A percentile compares a stretch with the other conserved stretches of the same genome.
Conservation (phyloP, 2,329 filamentous ascomycete genomes). For the Calonectria fujianensis region DNA sequence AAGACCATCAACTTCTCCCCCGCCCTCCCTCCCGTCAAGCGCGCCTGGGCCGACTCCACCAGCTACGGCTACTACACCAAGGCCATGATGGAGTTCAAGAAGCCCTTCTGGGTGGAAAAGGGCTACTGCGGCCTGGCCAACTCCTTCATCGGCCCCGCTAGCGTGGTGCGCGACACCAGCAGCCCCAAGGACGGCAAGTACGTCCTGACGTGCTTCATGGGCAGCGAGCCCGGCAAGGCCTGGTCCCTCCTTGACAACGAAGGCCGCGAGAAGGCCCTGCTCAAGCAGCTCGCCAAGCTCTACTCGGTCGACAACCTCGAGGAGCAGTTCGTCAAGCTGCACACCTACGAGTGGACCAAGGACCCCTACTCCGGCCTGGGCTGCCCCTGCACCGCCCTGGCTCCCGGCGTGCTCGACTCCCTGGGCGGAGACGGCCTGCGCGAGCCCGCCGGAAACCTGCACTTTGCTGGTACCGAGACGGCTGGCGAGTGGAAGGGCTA, state of each 20-base stretch:
- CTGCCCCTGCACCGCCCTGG: conserved; percentile 61
- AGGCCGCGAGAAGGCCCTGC: conserved; percentile 50
- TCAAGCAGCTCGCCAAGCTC: conserved; percentile 54
- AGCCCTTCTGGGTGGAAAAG: conserved; percentile 61
- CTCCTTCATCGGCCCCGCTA: conserved; percentile 67
- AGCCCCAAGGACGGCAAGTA: conserved; percentile 54
- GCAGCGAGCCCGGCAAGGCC: conserved; percentile 58
- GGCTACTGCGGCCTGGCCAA: conserved; percentile 68
- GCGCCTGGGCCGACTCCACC: conserved; percentile 57
- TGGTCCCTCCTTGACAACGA: conserved; percentile 55
- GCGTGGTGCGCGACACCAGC: conserved; percentile 67
- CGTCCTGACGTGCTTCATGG: conserved; percentile 64
- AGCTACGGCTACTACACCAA: conserved; percentile 71
- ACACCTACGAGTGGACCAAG: conserved; percentile 61
- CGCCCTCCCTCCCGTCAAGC: conserved; percentile 64
- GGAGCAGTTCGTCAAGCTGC: conserved; percentile 57
- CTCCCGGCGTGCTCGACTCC: conserved; percentile 62
- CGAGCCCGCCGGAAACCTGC: conserved; percentile 50
- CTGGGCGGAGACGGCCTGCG: conserved; percentile 58
- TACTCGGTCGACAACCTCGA: conserved; percentile 47
- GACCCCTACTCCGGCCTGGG: conserved; percentile 63
- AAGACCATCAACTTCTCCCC: conserved; percentile 69
- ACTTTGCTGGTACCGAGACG: conserved; percentile 54
- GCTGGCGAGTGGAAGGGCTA: conserved; percentile 54
- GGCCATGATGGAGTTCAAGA: conserved; percentile 65